A percentile compares a stretch with the other conserved stretches of the same genome.
These are phyloP conservation scores for Coemansia sp. DNA, from an alignment of 192 early-diverging fungal species.

Conservation along the genomic window DNA sequence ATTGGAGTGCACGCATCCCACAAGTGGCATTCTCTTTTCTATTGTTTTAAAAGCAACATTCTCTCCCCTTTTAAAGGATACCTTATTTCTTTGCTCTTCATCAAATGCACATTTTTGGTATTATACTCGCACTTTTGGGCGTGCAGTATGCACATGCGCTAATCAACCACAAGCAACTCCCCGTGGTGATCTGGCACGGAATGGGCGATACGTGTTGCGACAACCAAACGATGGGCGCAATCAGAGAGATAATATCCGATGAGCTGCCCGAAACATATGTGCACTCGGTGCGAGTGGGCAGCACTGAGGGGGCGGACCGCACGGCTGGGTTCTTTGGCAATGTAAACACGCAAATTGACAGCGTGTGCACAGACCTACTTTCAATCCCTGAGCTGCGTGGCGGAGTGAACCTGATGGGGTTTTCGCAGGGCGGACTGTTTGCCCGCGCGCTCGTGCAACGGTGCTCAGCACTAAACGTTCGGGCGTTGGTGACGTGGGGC, in stretches of 20 bases:
- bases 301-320: slow-evolving; percentile 68
- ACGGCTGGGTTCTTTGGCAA: slow-evolving; percentile 85
- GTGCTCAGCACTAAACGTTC: slow-evolving; percentile 72
- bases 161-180: neutral
- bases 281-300: slow-evolving; percentile 72
- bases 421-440: slow-evolving; percentile 78
- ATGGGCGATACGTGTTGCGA: slow-evolving; percentile 86
- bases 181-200: slow-evolving; percentile 85
- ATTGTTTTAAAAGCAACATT: neutral
- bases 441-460: slow-evolving; percentile 78
- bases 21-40: no score
- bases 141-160: neutral
- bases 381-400: slow-evolving; percentile 58
- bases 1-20: no score
- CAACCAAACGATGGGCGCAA: slow-evolving; percentile 60
- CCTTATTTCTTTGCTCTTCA: neutral
- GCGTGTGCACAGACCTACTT: slow-evolving; percentile 70
- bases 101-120: neutral
- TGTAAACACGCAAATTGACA: slow-evolving; percentile 73
- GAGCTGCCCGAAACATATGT: slow-evolving; percentile 68
- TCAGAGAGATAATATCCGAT: slow-evolving; percentile 44
- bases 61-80: neutral
- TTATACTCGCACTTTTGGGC: neutral
- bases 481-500: slow-evolving; percentile 84
- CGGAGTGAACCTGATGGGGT: slow-evolving; percentile 90